A percentile compares a stretch with the other conserved stretches of the same genome.
phyloP scores from a whole-genome alignment of 1,284 basidiomycete species.

The Puccinia polysora region DNA sequence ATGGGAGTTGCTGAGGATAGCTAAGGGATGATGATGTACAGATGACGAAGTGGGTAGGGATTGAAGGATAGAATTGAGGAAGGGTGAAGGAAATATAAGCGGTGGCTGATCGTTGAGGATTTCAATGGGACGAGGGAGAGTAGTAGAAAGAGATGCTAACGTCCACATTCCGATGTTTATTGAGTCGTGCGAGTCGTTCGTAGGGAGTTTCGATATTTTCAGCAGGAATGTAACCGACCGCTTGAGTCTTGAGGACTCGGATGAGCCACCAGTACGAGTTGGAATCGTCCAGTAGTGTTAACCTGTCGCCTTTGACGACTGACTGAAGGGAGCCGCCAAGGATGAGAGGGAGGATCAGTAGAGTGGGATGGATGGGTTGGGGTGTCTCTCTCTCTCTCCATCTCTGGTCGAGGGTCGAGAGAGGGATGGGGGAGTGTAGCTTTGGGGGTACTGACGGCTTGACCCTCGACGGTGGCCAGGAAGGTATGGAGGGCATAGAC shows the following conservation, averaged over 20 bases:
- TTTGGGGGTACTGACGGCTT: slow-evolving; percentile 61
- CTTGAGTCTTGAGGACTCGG: slow-evolving; percentile 90
- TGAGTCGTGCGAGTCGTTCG: slow-evolving; percentile 86
- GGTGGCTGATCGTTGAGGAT: slow-evolving; percentile 33
- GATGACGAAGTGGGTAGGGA: background rate
- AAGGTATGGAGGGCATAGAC: slow-evolving; percentile 88
- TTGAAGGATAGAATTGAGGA: background rate
- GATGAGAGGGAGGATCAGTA: background rate
- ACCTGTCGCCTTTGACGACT: slow-evolving; percentile 89
- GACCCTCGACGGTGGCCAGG: slow-evolving; percentile 89
- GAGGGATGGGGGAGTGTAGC: too few relatives aligned
- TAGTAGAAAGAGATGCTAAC: slow-evolving; percentile 58
- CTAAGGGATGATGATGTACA: too few relatives aligned
- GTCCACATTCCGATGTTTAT: slow-evolving; percentile 96
- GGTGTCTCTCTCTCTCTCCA: too few relatives aligned
- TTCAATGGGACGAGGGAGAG: background rate
- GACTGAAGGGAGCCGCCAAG: slow-evolving; percentile 53
- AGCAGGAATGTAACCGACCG: slow-evolving; percentile 98
- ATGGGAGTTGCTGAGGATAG: slow-evolving; percentile 51
- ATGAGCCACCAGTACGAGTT: slow-evolving; percentile 99
- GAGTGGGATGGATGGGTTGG: too few relatives aligned
- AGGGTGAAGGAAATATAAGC: slow-evolving; percentile 30
- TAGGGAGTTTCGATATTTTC: slow-evolving; percentile 99
- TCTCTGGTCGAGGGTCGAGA: too few relatives aligned
- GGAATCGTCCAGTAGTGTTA: slow-evolving; percentile 88